Conservation (phyloP, 306 rosid species). For the Castanea crenata region DNA sequence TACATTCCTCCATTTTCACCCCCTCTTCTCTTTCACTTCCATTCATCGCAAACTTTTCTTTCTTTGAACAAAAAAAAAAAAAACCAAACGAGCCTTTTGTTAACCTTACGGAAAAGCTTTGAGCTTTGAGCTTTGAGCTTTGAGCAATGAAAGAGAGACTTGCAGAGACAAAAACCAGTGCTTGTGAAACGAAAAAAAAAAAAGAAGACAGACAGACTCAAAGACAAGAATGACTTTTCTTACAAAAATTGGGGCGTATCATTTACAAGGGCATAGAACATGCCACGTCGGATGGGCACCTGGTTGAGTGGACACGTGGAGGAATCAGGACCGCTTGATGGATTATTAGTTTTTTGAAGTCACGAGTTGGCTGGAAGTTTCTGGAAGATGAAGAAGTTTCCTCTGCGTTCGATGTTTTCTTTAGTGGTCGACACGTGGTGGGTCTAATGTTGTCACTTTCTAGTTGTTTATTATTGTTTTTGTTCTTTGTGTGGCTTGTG, state of each 20-base stretch:
- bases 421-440: slow-evolving; percentile 29
- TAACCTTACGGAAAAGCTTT: neutral
- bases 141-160: neutral
- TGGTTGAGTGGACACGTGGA: slow-evolving; percentile 46
- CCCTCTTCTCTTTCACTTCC: slow-evolving; percentile 40
- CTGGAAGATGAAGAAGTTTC: slow-evolving; percentile 36
- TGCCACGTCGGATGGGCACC: slow-evolving; percentile 51
- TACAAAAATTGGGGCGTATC: slow-evolving; percentile 28
- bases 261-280: slow-evolving; percentile 31
- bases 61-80: too few species aligned
- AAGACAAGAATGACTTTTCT: neutral
- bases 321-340: slow-evolving; percentile 17
- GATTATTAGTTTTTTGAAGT: slow-evolving; percentile 6
- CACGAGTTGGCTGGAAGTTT: slow-evolving; percentile 37
- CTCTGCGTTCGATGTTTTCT: slow-evolving; percentile 8
- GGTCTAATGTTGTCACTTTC: neutral
- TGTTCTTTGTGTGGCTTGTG: neutral
- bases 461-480: neutral
- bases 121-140: neutral
- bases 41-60: slow-evolving; percentile 34
- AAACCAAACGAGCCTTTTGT: neutral
- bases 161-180: too few species aligned
- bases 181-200: too few species aligned
- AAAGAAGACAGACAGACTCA: too few species aligned
- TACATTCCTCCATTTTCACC: slow-evolving; percentile 35